Base-by-base conservation (phyloP, 78 protist species). In the Paratrimastix pyriformis region DNA sequence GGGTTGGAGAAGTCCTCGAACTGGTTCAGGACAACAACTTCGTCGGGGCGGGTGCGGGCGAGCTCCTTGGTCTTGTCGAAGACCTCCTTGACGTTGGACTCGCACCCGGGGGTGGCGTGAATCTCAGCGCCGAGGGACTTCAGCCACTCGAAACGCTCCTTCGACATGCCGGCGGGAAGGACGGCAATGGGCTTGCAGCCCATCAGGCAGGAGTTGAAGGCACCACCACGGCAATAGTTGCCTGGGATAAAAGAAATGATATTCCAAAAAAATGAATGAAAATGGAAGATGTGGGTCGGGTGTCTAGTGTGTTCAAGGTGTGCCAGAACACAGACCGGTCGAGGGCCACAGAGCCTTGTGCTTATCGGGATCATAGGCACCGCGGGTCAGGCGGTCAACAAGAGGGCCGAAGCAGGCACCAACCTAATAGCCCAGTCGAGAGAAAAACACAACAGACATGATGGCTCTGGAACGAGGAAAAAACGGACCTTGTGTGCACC, bases 141-240 rank as follows among this genome's bases (percentile, higher is more conserved):
- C 40, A 80, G 45, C 71, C 75, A 80, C 6, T 80, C 71, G 73
- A 80, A 80, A 43, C 84, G 69, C 42, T 80, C 84, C 32, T 72
- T 69, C 15, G 84, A 80, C 84, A 80, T 80, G 29, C 72, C 84
- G 30, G 72, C 77, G 30, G 84, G 84, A 26, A 80, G 55, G 37
- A 80, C 66, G 46, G 79, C 84, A 55, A 80, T 37, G 4, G 78
- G 62, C 71, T 80, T 66, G 80, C 68, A 48, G 2, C 79, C 84
- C 29, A 80, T 9, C 29, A 80, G 64, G 33, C 42, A 18, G 29
- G 65, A 60, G 79, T 72, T 72, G 71, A 80, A 72, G 6, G 71
- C 80, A 72, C 84, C 84, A 6, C 84, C 84, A 43, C 84, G 69
- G 79, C 77, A 70, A 46, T 80, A 80, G 60, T 80, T 80, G 33